These are phyloP conservation scores for Clarireedia hainanense DNA, from an alignment of 2,329 filamentous ascomycete species.

Conservation along the genomic window DNA sequence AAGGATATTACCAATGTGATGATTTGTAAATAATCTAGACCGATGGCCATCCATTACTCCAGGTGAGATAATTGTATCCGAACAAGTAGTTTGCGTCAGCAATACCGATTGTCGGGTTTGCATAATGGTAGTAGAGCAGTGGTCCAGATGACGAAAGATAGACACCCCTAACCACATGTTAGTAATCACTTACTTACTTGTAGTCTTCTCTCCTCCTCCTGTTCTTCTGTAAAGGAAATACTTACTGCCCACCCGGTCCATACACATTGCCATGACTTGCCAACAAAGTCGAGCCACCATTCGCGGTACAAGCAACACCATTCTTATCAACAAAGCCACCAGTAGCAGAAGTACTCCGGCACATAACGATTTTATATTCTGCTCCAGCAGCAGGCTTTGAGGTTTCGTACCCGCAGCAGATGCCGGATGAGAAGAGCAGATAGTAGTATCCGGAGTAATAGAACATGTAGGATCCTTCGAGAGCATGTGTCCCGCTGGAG, in stretches of 20 bases:
- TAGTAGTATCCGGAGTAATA: conserved; percentile 50
- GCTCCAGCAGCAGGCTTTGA: conserved; percentile 36
- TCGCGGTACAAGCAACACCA: conserved; percentile 44
- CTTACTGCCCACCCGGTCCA: conserved; percentile 53
- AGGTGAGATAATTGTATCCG: conserved; percentile 37
- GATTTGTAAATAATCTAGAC: conserved; percentile 20
- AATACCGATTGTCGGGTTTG: conserved; percentile 45
- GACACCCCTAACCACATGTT: conserved; percentile 1
- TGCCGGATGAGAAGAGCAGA: conserved; percentile 53
- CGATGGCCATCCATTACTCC: conserved; percentile 36
- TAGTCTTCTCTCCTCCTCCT: neutral
- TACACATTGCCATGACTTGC: conserved; percentile 53
- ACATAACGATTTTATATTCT: conserved; percentile 23
- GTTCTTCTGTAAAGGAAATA: neutral
- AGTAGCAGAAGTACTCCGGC: conserved; percentile 57
- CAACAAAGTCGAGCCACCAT: conserved; percentile 54
- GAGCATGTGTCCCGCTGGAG: conserved; percentile 40
- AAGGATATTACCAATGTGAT: too few species aligned
- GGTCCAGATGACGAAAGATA: conserved; percentile 1
- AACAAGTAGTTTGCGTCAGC: conserved; percentile 37
- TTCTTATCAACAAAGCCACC: conserved; percentile 49
- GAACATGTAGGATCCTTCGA: conserved; percentile 51
- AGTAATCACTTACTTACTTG: neutral
- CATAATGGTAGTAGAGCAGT: conserved; percentile 52
- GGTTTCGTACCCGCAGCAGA: conserved; percentile 53